These are phyloP conservation scores for Corymbia citriodora DNA, from an alignment of 441 rosid species.

Conservation along the genomic window DNA sequence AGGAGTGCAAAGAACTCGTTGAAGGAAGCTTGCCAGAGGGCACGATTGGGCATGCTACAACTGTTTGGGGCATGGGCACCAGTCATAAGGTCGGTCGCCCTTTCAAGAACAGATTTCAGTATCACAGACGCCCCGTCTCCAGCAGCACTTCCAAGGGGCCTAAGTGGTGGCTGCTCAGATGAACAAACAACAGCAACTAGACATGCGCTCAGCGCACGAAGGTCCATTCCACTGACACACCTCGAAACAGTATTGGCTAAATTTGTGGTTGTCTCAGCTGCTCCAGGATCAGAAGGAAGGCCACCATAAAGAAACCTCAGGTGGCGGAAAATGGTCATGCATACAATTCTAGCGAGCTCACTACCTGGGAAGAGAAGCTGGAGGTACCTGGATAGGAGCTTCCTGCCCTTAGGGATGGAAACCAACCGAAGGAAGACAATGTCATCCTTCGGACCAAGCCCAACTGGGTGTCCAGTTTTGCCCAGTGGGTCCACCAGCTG, in stretches of 20 bases:
- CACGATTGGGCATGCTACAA: conserved; percentile 47
- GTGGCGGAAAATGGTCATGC: conserved; percentile 58
- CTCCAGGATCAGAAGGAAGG: conserved; percentile 55
- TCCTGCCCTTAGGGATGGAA: conserved; percentile 80
- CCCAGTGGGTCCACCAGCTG: conserved; percentile 91
- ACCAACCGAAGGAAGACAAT: conserved; percentile 73
- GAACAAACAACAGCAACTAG: conserved; percentile 98
- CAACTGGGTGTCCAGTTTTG: conserved; percentile 47
- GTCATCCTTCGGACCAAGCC: conserved; percentile 67
- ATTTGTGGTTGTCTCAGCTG: conserved; percentile 30
- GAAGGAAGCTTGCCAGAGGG: conserved; percentile 95
- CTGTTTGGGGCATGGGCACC: conserved; percentile 29
- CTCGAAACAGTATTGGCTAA: conserved; percentile 55
- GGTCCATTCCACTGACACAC: conserved; percentile 79
- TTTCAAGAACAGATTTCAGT: conserved; percentile 23
- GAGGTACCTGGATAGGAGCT: conserved; percentile 34
- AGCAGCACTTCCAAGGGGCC: conserved; percentile 85
- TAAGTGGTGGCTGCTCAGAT: conserved; percentile 95
- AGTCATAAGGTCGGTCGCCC: conserved; percentile 17
- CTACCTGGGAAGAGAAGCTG: conserved; percentile 82
- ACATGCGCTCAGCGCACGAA: conserved; percentile 83
- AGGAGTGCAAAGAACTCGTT: conserved; percentile 87
- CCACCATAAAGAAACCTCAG: conserved; percentile 40
- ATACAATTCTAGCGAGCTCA: conserved; percentile 73
- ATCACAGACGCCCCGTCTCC: conserved; percentile 88